Conservation (phyloP, 2,329 filamentous ascomycete genomes). For the Pestalotiopsis sp. region DNA sequence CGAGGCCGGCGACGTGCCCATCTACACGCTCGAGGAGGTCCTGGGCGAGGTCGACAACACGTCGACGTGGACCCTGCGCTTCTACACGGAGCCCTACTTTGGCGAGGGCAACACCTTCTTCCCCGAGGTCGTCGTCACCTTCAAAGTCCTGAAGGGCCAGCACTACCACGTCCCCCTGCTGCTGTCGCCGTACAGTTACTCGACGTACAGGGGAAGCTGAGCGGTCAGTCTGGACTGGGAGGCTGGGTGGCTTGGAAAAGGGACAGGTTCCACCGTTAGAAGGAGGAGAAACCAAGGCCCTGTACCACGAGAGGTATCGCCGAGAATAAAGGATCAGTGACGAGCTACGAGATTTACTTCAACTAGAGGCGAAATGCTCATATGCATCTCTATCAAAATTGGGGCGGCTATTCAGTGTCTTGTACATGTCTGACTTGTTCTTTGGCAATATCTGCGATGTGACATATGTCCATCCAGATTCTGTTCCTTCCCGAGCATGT, state of each 20-base stretch:
- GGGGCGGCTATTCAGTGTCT: background rate
- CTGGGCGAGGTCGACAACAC: slow-evolving; percentile 45
- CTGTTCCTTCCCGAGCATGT: too few species aligned
- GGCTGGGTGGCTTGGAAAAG: background rate
- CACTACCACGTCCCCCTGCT: slow-evolving; percentile 81
- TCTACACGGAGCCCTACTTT: slow-evolving; percentile 75
- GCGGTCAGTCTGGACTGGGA: background rate
- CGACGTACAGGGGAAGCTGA: slow-evolving; percentile 77
- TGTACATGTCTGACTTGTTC: background rate
- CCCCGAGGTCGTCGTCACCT: slow-evolving; percentile 59
- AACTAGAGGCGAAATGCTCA: background rate
- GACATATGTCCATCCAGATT: too few species aligned
- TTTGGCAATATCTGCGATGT: background rate
- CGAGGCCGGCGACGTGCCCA: slow-evolving; percentile 57
- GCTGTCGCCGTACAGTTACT: slow-evolving; percentile 78
- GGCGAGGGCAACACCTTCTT: slow-evolving; percentile 64
- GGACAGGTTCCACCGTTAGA: background rate
- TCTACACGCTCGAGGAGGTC: slow-evolving; percentile 61
- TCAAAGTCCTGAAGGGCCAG: slow-evolving; percentile 58
- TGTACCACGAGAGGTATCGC: background rate
- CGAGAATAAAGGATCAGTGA: background rate
- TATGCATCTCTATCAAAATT: background rate
- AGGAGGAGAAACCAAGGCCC: background rate
- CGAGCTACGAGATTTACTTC: background rate
- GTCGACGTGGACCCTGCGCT: slow-evolving; percentile 69